phyloP scores from a whole-genome alignment of 306 rosid genomes.

The Clitoria ternatea region DNA sequence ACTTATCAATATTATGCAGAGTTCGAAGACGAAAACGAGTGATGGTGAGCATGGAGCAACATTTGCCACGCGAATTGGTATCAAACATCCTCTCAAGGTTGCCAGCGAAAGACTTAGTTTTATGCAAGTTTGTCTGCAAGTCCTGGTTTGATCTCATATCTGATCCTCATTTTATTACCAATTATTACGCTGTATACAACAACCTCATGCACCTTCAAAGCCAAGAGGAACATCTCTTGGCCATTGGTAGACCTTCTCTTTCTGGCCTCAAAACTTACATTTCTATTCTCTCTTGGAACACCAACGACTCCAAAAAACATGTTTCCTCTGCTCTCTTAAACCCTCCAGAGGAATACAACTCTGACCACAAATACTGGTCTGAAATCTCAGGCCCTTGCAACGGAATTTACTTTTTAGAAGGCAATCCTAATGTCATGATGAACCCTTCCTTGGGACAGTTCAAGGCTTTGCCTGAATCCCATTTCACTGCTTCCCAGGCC shows the following conservation, averaged over 20 bases:
- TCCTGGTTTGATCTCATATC: conserved; percentile 27
- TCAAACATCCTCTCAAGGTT: conserved; percentile 27
- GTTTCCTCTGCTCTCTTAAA: neutral
- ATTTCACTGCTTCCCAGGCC: neutral
- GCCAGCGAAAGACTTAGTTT: conserved; percentile 1
- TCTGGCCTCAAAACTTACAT: conserved; percentile 20
- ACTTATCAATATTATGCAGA: neutral
- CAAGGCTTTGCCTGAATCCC: conserved; percentile 9
- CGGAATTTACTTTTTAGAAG: conserved; percentile 23
- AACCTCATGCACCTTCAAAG: neutral
- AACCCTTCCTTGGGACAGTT: conserved; percentile 25
- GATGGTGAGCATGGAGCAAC: neutral
- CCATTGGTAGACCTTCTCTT: conserved; percentile 22
- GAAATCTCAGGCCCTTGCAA: conserved; percentile 35
- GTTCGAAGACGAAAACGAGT: neutral
- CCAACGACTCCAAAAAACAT: neutral
- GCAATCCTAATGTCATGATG: conserved; percentile 24
- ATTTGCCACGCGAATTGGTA: conserved; percentile 20
- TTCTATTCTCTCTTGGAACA: neutral
- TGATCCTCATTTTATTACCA: conserved; percentile 11
- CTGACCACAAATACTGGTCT: conserved; percentile 26
- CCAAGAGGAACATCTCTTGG: conserved; percentile 2
- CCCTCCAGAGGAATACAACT: conserved; percentile 12
- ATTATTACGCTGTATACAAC: conserved; percentile 3
- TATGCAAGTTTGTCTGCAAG: conserved; percentile 16